Evolutionary conservation across 1,284 basidiomycete genomes (phyloP).

Genomic region (Sphaerobolus stellatus): DNA sequence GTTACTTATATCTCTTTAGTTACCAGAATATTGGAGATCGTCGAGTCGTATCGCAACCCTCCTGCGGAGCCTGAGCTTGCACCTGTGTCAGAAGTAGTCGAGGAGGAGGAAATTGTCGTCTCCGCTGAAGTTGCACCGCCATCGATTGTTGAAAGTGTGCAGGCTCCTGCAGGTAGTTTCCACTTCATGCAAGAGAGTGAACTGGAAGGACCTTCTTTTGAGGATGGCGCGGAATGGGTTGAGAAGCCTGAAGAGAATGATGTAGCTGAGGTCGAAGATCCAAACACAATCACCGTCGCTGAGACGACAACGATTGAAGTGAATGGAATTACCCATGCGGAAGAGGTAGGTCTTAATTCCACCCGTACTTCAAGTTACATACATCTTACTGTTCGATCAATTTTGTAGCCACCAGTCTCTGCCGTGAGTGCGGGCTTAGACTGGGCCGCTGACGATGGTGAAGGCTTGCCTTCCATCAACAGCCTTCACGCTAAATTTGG

Average conservation of each 20-base stretch:
- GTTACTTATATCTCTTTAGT: constrained; percentile 37
- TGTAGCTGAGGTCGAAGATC: constrained; percentile 32
- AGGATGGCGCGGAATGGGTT: constrained; percentile 52
- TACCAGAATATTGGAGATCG: constrained; percentile 56
- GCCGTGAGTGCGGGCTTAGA: constrained; percentile 39
- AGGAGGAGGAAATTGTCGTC: constrained; percentile 19
- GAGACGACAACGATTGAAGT: constrained; percentile 17
- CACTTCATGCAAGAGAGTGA: constrained; percentile 79
- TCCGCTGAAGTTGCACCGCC: constrained; percentile 5
- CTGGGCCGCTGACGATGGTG: constrained; percentile 63
- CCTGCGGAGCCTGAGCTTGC: constrained; percentile 31
- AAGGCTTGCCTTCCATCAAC: constrained; percentile 57
- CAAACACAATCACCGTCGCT: constrained; percentile 27
- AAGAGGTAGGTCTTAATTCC: constrained; percentile 26
- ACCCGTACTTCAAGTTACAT: constrained; percentile 24
- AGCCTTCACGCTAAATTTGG: constrained; percentile 51
- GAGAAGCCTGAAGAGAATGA: constrained; percentile 39
- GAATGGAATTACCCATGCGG: constrained; percentile 18
- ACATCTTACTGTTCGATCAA: constrained; percentile 16
- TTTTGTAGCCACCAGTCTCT: constrained; percentile 19
- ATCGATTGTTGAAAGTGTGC: constrained; percentile 9
- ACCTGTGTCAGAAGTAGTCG: constrained; percentile 28
- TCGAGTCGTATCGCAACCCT: constrained; percentile 50
- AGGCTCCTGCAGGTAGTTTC: constrained; percentile 48
- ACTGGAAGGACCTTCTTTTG: constrained; percentile 52